These are phyloP conservation scores for Pyracantha coccinea DNA, from an alignment of 331 rosid genomes.

Conservation along the genomic window DNA sequence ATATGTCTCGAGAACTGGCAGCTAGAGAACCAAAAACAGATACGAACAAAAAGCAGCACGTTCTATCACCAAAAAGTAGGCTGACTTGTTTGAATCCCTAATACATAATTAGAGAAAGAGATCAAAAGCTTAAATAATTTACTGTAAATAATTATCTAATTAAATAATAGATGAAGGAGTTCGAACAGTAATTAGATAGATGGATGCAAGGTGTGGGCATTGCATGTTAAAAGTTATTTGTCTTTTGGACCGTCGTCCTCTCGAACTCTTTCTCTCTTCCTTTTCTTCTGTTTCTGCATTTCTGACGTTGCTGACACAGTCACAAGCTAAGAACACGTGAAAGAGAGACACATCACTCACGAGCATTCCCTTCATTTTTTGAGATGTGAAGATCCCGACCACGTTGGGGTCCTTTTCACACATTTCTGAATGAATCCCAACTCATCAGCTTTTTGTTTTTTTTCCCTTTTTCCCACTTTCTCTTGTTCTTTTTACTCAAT, in stretches of 20 bases:
- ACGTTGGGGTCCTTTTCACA: slow-evolving; percentile 19
- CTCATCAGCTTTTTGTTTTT: not conserved
- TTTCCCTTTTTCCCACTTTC: not conserved
- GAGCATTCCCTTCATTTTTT: not conserved
- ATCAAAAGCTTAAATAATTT: not conserved
- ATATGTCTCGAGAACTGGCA: not conserved
- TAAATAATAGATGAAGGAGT: not conserved
- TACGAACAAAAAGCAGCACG: slow-evolving; percentile 10
- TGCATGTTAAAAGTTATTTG: slow-evolving; percentile 7
- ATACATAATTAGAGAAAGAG: not conserved
- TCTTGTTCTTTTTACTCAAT: not conserved
- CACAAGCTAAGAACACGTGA: slow-evolving; percentile 31
- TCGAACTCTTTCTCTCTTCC: not conserved
- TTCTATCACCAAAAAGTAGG: not conserved
- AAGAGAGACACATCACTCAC: slow-evolving; percentile 5
- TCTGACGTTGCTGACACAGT: not conserved
- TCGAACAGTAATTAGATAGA: not conserved
- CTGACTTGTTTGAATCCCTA: not conserved
- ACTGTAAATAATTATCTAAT: not conserved
- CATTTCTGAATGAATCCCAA: not conserved
- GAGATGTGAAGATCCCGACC: slow-evolving; percentile 8
- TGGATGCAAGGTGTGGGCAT: not conserved
- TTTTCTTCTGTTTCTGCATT: not conserved
- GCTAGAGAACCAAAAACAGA: not conserved
- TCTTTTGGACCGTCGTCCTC: slow-evolving; percentile 7